Evolutionary conservation across 108 stramenopile species (phyloP).

Genomic region (Conticribra guillardii): DNA sequence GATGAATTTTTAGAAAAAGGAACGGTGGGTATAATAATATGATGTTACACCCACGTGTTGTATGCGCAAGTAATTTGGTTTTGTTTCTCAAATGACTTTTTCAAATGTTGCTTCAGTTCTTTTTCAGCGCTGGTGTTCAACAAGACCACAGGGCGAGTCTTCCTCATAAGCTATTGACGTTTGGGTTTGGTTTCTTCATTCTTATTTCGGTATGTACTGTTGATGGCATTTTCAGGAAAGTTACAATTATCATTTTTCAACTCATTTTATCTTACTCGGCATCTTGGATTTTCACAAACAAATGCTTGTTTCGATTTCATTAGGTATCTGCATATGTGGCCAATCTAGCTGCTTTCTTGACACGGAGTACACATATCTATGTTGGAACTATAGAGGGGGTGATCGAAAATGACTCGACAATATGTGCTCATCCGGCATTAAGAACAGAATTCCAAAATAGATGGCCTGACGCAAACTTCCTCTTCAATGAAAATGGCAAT

Average conservation of each 20-base stretch:
- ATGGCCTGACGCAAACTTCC: conserved; percentile 9
- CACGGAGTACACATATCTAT: not conserved
- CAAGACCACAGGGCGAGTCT: conserved; percentile 13
- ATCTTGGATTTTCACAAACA: not conserved
- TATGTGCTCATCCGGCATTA: conserved; percentile 19
- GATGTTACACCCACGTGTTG: not conserved
- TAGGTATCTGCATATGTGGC: conserved; percentile 21
- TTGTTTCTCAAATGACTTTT: not conserved
- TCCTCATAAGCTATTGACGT: conserved; percentile 17
- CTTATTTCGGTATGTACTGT: not conserved
- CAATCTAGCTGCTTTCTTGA: conserved; percentile 22
- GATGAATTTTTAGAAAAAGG: not conserved
- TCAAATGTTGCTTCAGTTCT: conserved; percentile 4
- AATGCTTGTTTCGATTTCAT: not conserved
- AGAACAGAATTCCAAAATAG: not conserved
- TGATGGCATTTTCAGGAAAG: conserved; percentile 1
- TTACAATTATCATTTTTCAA: not conserved
- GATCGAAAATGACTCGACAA: not conserved
- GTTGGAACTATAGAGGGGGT: conserved; percentile 4
- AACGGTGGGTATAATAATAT: no score
- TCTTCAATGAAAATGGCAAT: not conserved
- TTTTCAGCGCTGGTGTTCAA: conserved; percentile 20
- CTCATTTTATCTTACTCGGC: not conserved
- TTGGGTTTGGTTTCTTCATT: conserved; percentile 27
- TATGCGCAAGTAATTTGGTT: not conserved